phyloP scores from a whole-genome alignment of 345 rosid species.

The Zanthoxylum bungeanum region DNA sequence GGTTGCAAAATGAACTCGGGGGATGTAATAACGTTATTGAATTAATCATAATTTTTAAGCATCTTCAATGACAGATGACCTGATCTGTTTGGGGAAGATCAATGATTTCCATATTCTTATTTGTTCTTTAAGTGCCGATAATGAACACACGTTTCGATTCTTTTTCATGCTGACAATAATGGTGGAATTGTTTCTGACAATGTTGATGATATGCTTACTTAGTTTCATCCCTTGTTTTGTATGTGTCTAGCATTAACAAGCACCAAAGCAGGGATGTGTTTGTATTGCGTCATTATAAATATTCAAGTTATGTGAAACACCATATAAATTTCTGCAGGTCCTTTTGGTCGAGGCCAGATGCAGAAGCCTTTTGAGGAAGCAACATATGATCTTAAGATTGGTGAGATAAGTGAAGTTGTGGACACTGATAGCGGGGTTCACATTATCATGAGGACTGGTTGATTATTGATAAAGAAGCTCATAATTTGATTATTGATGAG shows the following conservation, averaged over 20 bases:
- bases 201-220: not conserved
- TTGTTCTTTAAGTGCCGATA: not conserved
- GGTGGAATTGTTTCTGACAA: not conserved
- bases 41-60: not conserved
- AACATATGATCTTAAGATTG: conserved; percentile 66
- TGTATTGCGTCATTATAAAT: not conserved
- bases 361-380: conserved; percentile 97
- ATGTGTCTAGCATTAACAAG: not conserved
- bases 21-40: not conserved
- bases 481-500: conserved; percentile 20
- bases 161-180: not conserved
- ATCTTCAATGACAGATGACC: not conserved
- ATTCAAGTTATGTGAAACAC: not conserved
- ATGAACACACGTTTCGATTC: not conserved
- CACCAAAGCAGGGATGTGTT: not conserved
- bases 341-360: conserved; percentile 93
- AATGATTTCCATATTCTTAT: not conserved
- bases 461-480: conserved; percentile 14
- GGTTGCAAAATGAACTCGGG: not conserved
- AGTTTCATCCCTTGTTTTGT: not conserved
- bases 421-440: conserved; percentile 96
- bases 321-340: conserved; percentile 41
- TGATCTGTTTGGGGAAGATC: not conserved
- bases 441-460: conserved; percentile 85
- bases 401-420: conserved; percentile 87